Conservation (phyloP, 768 basidiomycete species). For the Rhizopogon salebrosus region DNA sequence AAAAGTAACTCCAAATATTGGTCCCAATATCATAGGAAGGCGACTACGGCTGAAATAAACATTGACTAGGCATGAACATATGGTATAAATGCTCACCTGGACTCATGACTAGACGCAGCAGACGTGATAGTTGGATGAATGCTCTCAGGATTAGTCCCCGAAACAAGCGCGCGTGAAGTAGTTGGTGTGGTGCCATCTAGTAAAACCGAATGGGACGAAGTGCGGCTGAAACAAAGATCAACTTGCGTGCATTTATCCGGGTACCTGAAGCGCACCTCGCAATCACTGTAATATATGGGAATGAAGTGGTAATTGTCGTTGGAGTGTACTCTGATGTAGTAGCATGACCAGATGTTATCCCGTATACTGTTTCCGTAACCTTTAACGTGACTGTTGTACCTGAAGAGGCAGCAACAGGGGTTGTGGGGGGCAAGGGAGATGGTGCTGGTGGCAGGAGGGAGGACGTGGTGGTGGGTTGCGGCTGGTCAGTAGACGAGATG, state of each 20-base stretch:
- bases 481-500: background rate
- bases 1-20: constrained; percentile 4
- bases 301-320: background rate
- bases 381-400: background rate
- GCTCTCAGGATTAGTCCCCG: background rate
- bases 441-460: background rate
- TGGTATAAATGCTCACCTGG: constrained; percentile 6
- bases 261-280: constrained; percentile 9
- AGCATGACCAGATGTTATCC: background rate
- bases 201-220: background rate
- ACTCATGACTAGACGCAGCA: background rate
- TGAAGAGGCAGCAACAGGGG: too few species aligned
- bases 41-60: constrained; percentile 2
- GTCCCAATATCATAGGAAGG: constrained; percentile 9
- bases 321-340: background rate
- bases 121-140: background rate
- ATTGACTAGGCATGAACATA: background rate
- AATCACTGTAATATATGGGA: background rate
- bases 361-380: too few species aligned
- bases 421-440: background rate
- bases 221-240: background rate
- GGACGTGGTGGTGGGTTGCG: background rate
- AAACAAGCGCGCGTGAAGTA: constrained; percentile 1
- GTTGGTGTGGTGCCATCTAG: background rate
- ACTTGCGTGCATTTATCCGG: background rate